Percentiles rank a stretch among this genome's conserved stretches.
These are phyloP conservation scores for Ilyonectria mors-panacis DNA, from an alignment of 2,329 filamentous ascomycete species.

Conservation along the genomic window DNA sequence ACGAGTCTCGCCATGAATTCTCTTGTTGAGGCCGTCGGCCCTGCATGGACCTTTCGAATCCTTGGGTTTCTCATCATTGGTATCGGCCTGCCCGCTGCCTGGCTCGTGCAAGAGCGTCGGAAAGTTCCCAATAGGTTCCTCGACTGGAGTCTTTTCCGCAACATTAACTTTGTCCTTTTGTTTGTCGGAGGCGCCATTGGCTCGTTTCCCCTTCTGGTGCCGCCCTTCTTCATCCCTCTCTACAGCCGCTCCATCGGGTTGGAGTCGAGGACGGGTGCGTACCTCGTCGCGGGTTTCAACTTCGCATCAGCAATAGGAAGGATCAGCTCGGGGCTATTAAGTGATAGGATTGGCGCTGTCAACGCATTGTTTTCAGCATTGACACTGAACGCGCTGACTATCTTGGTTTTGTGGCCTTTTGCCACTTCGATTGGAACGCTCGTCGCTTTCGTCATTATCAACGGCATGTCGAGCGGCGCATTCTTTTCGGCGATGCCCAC, in stretches of 20 bases:
- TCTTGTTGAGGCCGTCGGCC: constrained; percentile 57
- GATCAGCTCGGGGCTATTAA: constrained; percentile 65
- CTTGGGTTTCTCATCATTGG: constrained; percentile 64
- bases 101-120: constrained; percentile 62
- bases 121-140: constrained; percentile 56
- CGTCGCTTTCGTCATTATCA: constrained; percentile 69
- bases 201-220: constrained; percentile 71
- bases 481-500: constrained; percentile 75
- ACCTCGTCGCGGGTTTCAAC: constrained; percentile 71
- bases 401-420: constrained; percentile 72
- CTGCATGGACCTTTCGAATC: constrained; percentile 64
- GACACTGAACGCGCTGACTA: constrained; percentile 66
- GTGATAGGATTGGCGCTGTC: constrained; percentile 66
- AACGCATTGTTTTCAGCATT: constrained; percentile 67
- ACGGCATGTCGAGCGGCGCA: constrained; percentile 70
- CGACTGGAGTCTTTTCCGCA: constrained; percentile 65
- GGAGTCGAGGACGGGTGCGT: constrained; percentile 64
- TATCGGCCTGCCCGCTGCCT: constrained; percentile 68
- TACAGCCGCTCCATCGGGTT: constrained; percentile 67
- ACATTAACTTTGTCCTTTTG: constrained; percentile 64
- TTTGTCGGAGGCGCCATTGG: constrained; percentile 67
- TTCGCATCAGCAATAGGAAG: constrained; percentile 70
- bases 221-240: constrained; percentile 71
- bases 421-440: constrained; percentile 66
- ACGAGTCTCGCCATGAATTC: constrained; percentile 61